Evolutionary conservation across 805 yeast genomes (phyloP).

Genomic region (Kurtzmaniella fragi): DNA sequence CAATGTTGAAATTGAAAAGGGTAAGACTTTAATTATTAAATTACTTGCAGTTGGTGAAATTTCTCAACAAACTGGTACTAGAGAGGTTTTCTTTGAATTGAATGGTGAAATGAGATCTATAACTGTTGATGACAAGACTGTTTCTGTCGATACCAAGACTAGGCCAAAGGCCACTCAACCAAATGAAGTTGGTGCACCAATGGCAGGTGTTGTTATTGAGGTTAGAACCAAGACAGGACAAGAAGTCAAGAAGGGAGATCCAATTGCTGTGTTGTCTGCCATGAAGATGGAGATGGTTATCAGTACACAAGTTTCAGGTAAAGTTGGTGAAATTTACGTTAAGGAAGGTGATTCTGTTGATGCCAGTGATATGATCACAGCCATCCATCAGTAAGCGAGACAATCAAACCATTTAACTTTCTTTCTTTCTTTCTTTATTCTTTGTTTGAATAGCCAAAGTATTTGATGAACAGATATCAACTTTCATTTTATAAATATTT

Average conservation of each 20-base stretch:
- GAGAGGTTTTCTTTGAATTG: conserved; percentile 96
- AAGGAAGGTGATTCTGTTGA: conserved; percentile 95
- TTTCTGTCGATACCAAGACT: conserved; percentile 77
- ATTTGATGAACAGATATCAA: too few species aligned
- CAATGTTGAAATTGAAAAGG: conserved; percentile 85
- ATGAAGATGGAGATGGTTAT: conserved; percentile 99
- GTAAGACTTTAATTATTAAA: conserved; percentile 88
- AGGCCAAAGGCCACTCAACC: conserved; percentile 93
- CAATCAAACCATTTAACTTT: background rate
- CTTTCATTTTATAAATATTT: too few species aligned
- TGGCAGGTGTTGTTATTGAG: conserved; percentile 98
- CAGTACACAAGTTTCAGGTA: conserved; percentile 85
- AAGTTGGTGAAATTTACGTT: conserved; percentile 67
- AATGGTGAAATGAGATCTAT: conserved; percentile 98
- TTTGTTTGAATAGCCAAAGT: too few species aligned
- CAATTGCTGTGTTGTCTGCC: conserved; percentile 88
- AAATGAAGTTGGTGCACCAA: conserved; percentile 95
- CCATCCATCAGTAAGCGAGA: conserved; percentile 19
- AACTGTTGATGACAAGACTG: conserved; percentile 80
- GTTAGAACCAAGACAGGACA: conserved; percentile 84
- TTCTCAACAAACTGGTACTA: conserved; percentile 75
- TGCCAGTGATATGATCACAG: conserved; percentile 76
- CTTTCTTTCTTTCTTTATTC: background rate
- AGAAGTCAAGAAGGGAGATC: conserved; percentile 94
- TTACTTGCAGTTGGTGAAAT: conserved; percentile 91